Conservation (phyloP, 306 rosid species). For the Rosa chinensis region DNA sequence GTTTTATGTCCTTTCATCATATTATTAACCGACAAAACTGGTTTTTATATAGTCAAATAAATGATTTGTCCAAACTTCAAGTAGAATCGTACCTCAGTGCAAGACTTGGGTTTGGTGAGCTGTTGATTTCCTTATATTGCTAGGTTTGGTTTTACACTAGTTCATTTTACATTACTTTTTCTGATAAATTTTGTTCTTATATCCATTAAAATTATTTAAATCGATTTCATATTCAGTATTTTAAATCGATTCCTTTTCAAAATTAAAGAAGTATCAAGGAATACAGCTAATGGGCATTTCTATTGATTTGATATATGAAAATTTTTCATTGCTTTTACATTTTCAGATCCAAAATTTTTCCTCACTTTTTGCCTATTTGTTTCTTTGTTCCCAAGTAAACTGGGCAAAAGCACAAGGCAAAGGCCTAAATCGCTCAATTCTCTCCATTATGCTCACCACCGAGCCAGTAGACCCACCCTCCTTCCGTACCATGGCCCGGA, state of each 20-base stretch:
- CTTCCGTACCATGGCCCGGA: constrained; percentile 57
- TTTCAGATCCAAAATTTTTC: background rate
- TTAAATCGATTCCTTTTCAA: background rate
- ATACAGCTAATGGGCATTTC: background rate
- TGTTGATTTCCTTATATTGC: too few species aligned
- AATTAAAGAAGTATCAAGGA: background rate
- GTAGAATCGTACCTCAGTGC: too few species aligned
- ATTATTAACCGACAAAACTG: too few species aligned
- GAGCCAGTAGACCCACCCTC: constrained; percentile 24
- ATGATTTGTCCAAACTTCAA: too few species aligned
- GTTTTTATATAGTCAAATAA: too few species aligned
- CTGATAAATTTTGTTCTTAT: too few species aligned
- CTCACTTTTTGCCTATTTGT: background rate
- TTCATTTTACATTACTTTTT: too few species aligned
- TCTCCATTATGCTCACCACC: constrained; percentile 1
- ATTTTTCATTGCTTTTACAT: background rate
- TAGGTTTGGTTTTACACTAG: too few species aligned
- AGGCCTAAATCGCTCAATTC: background rate
- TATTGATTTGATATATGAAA: background rate
- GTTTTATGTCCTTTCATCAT: too few species aligned
- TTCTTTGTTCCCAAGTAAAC: constrained; percentile 11
- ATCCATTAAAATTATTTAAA: background rate
- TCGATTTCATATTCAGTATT: background rate
- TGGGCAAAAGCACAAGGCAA: background rate
- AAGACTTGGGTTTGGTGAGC: too few species aligned